phyloP scores from a whole-genome alignment of 2,329 filamentous ascomycete genomes.

The Alternaria brassicae region DNA sequence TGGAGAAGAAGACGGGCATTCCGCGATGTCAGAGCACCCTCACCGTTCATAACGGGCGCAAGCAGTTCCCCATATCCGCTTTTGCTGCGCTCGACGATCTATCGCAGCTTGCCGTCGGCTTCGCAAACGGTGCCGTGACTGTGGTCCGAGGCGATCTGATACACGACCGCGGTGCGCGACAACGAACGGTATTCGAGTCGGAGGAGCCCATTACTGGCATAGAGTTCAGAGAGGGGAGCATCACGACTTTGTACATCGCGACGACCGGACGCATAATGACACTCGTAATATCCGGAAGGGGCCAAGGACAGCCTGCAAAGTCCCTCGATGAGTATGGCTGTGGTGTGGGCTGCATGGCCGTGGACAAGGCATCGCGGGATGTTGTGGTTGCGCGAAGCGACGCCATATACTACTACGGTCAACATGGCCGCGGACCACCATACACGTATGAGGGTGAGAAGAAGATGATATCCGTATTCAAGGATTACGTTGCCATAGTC shows the following conservation, averaged over 20 bases:
- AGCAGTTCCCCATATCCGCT: slow-evolving; percentile 93
- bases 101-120: slow-evolving; percentile 91
- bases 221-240: slow-evolving; percentile 70
- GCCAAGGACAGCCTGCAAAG: slow-evolving; percentile 86
- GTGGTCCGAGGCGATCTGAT: slow-evolving; percentile 93
- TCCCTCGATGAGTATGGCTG: slow-evolving; percentile 90
- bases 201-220: slow-evolving; percentile 96
- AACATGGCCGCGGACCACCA: slow-evolving; percentile 83
- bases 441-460: slow-evolving; percentile 93
- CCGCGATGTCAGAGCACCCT: slow-evolving; percentile 89
- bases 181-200: slow-evolving; percentile 93
- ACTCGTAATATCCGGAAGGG: slow-evolving; percentile 83
- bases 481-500: slow-evolving; percentile 85
- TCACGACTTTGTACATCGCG: slow-evolving; percentile 86
- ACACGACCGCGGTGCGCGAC: slow-evolving; percentile 91
- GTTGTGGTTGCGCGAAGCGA: slow-evolving; percentile 93
- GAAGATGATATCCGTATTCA: slow-evolving; percentile 77
- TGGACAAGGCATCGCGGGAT: slow-evolving; percentile 79
- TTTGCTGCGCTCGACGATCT: slow-evolving; percentile 88
- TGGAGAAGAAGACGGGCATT: slow-evolving; percentile 89
- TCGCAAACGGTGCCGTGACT: slow-evolving; percentile 93
- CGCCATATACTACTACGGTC: slow-evolving; percentile 91
- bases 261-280: slow-evolving; percentile 89
- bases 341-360: slow-evolving; percentile 91
- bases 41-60: slow-evolving; percentile 85